Conservation (phyloP, 2,329 filamentous ascomycete genomes). For the Aureobasidium namibiae region DNA sequence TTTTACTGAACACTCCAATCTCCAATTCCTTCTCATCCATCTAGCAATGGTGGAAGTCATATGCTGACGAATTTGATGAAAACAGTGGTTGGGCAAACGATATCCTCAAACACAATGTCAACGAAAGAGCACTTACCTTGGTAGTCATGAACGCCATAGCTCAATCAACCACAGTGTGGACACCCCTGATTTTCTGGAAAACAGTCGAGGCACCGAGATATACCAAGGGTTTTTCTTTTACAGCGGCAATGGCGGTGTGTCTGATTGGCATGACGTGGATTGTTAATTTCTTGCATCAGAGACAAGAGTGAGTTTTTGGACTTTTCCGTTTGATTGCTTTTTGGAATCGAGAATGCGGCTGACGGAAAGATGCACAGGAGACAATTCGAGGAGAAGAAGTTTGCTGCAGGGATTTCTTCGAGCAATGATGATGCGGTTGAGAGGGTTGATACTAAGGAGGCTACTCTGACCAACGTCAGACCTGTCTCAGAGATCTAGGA, state of each 20-base stretch:
- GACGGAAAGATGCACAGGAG: too few species aligned
- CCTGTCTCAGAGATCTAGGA: too few species aligned
- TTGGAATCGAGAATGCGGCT: too few species aligned
- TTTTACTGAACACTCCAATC: conserved; percentile 38
- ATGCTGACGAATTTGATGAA: too few species aligned
- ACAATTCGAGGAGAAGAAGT: too few species aligned
- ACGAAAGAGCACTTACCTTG: conserved; percentile 42
- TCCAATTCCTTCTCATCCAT: not conserved
- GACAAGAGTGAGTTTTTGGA: conserved; percentile 14
- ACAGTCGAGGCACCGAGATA: conserved; percentile 38
- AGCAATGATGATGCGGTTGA: too few species aligned
- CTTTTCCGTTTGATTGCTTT: too few species aligned
- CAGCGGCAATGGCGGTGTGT: conserved; percentile 30
- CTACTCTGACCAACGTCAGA: too few species aligned
- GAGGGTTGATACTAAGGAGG: too few species aligned
- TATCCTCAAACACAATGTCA: conserved; percentile 16
- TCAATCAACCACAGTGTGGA: conserved; percentile 50
- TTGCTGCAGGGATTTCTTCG: too few species aligned
- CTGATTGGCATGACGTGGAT: conserved; percentile 23
- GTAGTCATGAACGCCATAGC: conserved; percentile 45
- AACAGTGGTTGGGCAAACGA: not conserved
- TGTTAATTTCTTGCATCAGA: conserved; percentile 12
- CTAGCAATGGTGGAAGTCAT: too few species aligned
- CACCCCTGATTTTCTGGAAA: conserved; percentile 44
- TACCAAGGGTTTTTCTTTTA: conserved; percentile 36